Evolutionary conservation across 2,329 filamentous ascomycete species (phyloP), one percentile per base, ranked within the genome.

Genomic region (Coniella lustricola): DNA sequence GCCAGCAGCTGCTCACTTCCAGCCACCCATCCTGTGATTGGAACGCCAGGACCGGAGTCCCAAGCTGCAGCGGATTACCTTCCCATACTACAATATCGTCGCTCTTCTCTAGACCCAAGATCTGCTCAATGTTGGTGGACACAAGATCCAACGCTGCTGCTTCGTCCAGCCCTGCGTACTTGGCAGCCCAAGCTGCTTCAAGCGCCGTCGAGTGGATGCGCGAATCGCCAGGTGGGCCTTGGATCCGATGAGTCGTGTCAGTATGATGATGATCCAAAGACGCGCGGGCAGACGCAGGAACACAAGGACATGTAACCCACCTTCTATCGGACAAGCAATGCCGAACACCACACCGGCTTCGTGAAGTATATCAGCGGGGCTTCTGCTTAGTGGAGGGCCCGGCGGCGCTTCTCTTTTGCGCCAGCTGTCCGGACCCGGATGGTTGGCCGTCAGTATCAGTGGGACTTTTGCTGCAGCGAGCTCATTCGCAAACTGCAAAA

Each of bases 41-140:
- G 48, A 70, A 60, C n/a, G 59, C 58, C 16, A 71, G 36, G 7
- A 65, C 65, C 29, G 68, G 67, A 34, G 63, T 68, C 1, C 63
- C 68, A 3, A 67, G 67, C 48, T 66, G 58, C 36, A 73, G 53
- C 17, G 70, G 70, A 55, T 64, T 62, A 4, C 68, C 68, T 54
- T 72, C 69, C 57, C 63, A 73, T 14, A 73, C 51, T 9, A 73
- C 70, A 37, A 71, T 57, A 49, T 73, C 70, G 12, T 54, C 57
- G 42, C 58, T 60, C 25, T 51, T 58, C 37, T 64, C 56, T 20
- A 72, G 57, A 2, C 62, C 59, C 16, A 73, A 56, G 18, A 72
- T 70, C 34, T 64, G 57, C 52, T 72, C 68, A 18, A 72, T 59
- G 44, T 72, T 72, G 17, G 54, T 57, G 5, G 65, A 64, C 1